A percentile compares a stretch with the other conserved stretches of the same genome.
These are phyloP conservation scores for Anthoceros angustus DNA, from an alignment of 225 moss, liverwort and hornwort genomes.

Conservation along the genomic window DNA sequence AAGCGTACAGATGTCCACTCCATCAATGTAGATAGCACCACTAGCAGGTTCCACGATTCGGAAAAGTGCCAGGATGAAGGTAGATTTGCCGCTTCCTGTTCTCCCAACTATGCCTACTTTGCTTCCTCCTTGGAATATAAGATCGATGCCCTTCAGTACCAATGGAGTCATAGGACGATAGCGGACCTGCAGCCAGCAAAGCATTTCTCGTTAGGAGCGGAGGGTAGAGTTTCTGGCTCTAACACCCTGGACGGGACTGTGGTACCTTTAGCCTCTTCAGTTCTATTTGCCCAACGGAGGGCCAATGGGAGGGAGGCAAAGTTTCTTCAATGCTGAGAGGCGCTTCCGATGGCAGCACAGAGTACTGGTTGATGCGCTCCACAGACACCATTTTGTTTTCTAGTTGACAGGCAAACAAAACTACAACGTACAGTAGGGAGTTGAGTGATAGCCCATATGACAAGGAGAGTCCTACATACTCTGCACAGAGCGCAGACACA, in stretches of 20 bases:
- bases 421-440: slow-evolving; percentile 24
- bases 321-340: slow-evolving; percentile 20
- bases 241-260: neutral
- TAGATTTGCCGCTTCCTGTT: slow-evolving; percentile 78
- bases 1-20: slow-evolving; percentile 38
- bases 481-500: slow-evolving; percentile 13
- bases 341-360: slow-evolving; percentile 33
- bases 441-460: slow-evolving; percentile 47
- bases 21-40: slow-evolving; percentile 52
- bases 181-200: slow-evolving; percentile 42
- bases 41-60: slow-evolving; percentile 62
- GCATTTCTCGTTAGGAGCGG: slow-evolving; percentile 20
- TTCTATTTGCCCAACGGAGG: slow-evolving; percentile 29
- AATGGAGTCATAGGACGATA: slow-evolving; percentile 59
- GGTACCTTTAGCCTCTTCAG: slow-evolving; percentile 34
- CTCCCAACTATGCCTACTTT: slow-evolving; percentile 83
- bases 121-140: slow-evolving; percentile 49
- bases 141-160: slow-evolving; percentile 60
- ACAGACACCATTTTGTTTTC: slow-evolving; percentile 65
- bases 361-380: slow-evolving; percentile 43
- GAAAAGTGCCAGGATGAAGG: slow-evolving; percentile 57
- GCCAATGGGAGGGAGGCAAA: slow-evolving; percentile 37
- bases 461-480: slow-evolving; percentile 43
- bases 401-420: slow-evolving; percentile 37
- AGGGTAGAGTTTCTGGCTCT: slow-evolving; percentile 8